Conservation (phyloP, 2,329 filamentous ascomycete species). For the Alternaria brassicicola region DNA sequence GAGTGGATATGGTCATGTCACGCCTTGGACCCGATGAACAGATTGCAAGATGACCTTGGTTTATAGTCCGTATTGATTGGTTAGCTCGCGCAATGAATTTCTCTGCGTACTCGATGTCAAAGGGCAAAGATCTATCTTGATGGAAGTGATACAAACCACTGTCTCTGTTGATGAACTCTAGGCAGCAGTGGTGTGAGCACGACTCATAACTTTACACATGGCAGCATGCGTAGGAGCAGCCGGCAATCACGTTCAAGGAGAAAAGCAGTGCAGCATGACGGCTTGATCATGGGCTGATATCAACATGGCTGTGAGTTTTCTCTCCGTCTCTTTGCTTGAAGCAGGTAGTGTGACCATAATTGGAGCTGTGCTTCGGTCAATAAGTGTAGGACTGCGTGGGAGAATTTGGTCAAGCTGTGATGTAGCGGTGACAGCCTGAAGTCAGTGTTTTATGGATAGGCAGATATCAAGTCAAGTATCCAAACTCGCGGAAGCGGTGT, state of each 20-base stretch:
- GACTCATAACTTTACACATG: neutral
- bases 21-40: neutral
- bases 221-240: neutral
- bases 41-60: constrained; percentile 1
- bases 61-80: constrained; percentile 1
- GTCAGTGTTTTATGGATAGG: neutral
- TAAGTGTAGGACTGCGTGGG: neutral
- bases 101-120: constrained; percentile 5
- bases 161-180: too few relatives aligned
- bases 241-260: neutral
- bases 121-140: rapidly evolving
- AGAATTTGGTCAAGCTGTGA: neutral
- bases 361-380: neutral
- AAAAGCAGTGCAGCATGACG: neutral
- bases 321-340: neutral
- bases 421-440: neutral
- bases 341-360: neutral
- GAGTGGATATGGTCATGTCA: constrained; percentile 3
- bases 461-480: neutral
- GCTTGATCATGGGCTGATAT: neutral
- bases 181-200: neutral
- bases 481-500: too few relatives aligned
- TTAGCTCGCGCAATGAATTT: constrained; percentile 13
- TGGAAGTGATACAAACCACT: neutral
- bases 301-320: neutral